phyloP scores from a whole-genome alignment of 352 stramenopile species.

The Phytophthora pini region DNA sequence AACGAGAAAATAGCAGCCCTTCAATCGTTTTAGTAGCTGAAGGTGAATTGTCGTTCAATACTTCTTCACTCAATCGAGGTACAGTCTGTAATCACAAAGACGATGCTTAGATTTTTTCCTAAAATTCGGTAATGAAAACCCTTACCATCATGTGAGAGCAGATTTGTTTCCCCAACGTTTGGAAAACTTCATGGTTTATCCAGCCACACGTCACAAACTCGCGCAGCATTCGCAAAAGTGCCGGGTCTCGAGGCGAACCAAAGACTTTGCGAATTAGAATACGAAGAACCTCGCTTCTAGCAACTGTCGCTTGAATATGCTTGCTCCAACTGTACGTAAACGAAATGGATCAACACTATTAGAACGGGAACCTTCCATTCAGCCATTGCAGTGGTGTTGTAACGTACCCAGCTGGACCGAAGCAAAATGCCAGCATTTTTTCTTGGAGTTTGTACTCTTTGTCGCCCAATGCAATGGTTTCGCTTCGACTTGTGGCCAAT shows the following conservation, averaged over 20 bases:
- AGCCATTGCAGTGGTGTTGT: background rate
- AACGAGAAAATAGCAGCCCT: constrained; percentile 60
- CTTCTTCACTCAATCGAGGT: constrained; percentile 48
- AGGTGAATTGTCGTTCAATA: constrained; percentile 54
- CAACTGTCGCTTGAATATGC: constrained; percentile 9
- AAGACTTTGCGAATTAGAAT: constrained; percentile 53
- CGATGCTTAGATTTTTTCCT: constrained; percentile 6
- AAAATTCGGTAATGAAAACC: background rate
- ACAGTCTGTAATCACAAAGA: constrained; percentile 32
- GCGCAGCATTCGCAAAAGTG: constrained; percentile 51
- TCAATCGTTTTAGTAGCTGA: constrained; percentile 43
- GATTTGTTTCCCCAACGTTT: constrained; percentile 27
- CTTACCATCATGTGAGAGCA: constrained; percentile 49
- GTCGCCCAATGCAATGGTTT: background rate
- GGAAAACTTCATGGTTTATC: constrained; percentile 34
- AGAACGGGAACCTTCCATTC: background rate
- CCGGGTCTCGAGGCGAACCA: constrained; percentile 46
- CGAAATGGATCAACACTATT: background rate
- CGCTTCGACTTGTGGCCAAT: background rate
- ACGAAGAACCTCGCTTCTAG: constrained; percentile 26
- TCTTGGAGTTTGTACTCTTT: constrained; percentile 32
- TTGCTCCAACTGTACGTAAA: constrained; percentile 41
- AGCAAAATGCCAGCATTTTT: constrained; percentile 36
- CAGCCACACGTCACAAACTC: constrained; percentile 47
- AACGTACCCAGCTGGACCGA: constrained; percentile 41